phyloP scores from a whole-genome alignment of 1,284 basidiomycete species.

The Papiliotrema terrestris region DNA sequence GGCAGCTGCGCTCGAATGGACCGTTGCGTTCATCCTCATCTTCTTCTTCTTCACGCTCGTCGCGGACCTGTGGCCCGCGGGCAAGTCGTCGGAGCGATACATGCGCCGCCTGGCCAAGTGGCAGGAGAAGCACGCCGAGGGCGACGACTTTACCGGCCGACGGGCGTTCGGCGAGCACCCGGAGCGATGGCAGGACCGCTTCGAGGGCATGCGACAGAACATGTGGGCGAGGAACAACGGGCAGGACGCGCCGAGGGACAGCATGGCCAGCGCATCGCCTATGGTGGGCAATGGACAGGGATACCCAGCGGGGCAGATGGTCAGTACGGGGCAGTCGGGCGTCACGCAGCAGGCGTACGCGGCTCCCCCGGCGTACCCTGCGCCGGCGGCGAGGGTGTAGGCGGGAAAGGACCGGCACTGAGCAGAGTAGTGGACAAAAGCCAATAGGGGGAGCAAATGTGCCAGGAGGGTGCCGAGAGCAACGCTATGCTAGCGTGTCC shows the following conservation, averaged over 20 bases:
- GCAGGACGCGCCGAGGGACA: not conserved
- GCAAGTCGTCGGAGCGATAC: slow-evolving; percentile 49
- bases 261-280: slow-evolving; percentile 4
- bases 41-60: slow-evolving; percentile 47
- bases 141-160: slow-evolving; percentile 43
- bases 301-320: not conserved
- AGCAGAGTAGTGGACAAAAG: no score
- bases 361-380: no score
- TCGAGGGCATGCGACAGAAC: slow-evolving; percentile 20
- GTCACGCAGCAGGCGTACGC: no score
- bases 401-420: no score
- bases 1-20: slow-evolving; percentile 51
- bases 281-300: not conserved
- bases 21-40: slow-evolving; percentile 48
- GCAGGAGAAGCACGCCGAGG: slow-evolving; percentile 42
- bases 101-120: slow-evolving; percentile 45
- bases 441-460: no score
- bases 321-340: not conserved
- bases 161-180: slow-evolving; percentile 30
- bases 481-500: no score
- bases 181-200: slow-evolving; percentile 31
- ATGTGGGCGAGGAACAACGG: slow-evolving; percentile 27
- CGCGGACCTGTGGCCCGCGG: slow-evolving; percentile 41
- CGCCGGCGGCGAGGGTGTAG: no score
- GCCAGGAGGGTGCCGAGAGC: no score